Evolutionary conservation across 768 basidiomycete genomes (phyloP).

Genomic region (Auricularia heimuer): DNA sequence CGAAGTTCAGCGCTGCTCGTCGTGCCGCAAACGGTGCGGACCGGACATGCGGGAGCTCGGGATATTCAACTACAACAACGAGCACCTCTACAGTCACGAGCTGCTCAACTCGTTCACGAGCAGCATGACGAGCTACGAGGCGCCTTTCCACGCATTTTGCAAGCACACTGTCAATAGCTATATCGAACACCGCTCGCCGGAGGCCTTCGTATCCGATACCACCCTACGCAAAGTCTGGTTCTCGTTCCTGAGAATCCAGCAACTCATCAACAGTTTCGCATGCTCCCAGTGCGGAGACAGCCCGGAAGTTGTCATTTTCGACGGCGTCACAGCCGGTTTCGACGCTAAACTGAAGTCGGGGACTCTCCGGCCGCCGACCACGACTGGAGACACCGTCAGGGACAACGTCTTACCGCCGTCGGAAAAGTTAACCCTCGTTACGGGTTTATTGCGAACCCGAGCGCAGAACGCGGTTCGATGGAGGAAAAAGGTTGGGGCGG

Average conservation of each 20-base stretch:
- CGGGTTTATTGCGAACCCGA: background rate
- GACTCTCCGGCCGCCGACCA: too few species aligned
- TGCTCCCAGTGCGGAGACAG: constrained; percentile 11
- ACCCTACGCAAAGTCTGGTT: constrained; percentile 13
- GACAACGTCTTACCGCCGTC: too few species aligned
- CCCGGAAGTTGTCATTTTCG: constrained; percentile 11
- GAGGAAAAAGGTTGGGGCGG: background rate
- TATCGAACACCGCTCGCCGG: background rate
- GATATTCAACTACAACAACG: too few species aligned
- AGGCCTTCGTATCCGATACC: constrained; percentile 8
- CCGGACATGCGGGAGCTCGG: too few species aligned
- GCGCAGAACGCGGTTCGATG: background rate
- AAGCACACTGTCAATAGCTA: constrained; percentile 6
- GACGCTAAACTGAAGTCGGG: too few species aligned
- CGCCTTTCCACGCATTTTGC: constrained; percentile 8
- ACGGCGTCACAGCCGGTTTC: too few species aligned
- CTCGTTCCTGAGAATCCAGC: constrained; percentile 9
- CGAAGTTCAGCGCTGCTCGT: too few species aligned
- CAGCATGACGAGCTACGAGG: too few species aligned
- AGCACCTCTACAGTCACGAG: too few species aligned
- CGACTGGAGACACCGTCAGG: too few species aligned
- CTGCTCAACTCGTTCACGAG: too few species aligned
- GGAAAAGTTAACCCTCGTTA: background rate
- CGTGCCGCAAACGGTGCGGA: too few species aligned
- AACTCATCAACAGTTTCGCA: constrained; percentile 5